Evolutionary conservation across 2,329 filamentous ascomycete species (phyloP).

Genomic region (Colletotrichum somersetense): DNA sequence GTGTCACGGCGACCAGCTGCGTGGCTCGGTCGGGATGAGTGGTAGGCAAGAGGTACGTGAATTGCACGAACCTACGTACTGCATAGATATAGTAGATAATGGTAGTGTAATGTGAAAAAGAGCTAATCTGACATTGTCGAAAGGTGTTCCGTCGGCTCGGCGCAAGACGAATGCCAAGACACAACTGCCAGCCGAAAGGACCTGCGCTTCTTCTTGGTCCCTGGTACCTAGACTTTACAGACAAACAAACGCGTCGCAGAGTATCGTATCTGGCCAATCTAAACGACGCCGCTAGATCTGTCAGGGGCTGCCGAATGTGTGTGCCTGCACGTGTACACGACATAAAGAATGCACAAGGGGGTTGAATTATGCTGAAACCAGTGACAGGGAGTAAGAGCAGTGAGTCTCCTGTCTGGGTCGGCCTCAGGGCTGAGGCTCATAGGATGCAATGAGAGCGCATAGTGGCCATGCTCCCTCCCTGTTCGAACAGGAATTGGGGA

Average conservation of each 20-base stretch:
- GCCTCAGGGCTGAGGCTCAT: conserved; percentile 19
- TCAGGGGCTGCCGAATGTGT: conserved; percentile 21
- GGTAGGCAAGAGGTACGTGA: neutral
- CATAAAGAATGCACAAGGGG: conserved; percentile 17
- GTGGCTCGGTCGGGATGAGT: conserved; percentile 18
- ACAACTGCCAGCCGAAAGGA: neutral
- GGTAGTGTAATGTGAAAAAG: neutral
- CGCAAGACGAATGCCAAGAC: conserved; percentile 10
- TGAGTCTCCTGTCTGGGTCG: neutral
- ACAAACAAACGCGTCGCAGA: neutral
- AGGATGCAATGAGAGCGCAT: conserved; percentile 9
- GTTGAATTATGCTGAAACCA: conserved; percentile 11
- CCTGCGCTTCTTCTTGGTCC: neutral
- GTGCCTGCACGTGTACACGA: conserved; percentile 14
- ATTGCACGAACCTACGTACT: neutral
- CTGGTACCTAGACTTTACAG: neutral
- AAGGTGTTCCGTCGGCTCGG: conserved; percentile 24
- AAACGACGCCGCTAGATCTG: conserved; percentile 32
- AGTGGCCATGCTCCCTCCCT: conserved; percentile 31
- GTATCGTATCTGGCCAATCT: conserved; percentile 10
- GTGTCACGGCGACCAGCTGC: conserved; percentile 12
- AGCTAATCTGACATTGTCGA: conserved; percentile 17
- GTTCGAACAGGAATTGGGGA: conserved; percentile 3
- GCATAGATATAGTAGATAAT: neutral
- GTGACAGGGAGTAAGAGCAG: neutral